Percentiles rank a stretch among this genome's conserved stretches.
These are phyloP conservation scores for Myxozyma udenii DNA, from an alignment of 805 yeast genomes.

Conservation along the genomic window DNA sequence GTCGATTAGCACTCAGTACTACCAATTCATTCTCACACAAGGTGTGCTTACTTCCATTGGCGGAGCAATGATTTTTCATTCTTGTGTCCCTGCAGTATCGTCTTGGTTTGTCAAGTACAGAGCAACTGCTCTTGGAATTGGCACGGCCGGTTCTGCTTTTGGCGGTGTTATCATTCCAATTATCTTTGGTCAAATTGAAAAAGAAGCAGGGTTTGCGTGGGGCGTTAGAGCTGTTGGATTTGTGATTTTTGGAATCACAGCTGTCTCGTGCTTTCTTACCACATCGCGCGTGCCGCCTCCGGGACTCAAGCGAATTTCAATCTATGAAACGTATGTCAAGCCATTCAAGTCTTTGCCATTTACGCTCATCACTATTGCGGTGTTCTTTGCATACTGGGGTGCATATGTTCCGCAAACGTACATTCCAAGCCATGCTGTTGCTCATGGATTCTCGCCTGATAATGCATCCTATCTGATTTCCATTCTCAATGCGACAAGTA, in stretches of 20 bases:
- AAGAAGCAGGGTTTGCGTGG: slow-evolving; percentile 53
- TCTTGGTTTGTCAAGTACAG: slow-evolving; percentile 47
- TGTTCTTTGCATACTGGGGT: slow-evolving; percentile 35
- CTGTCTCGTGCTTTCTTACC: slow-evolving; percentile 31
- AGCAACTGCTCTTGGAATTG: slow-evolving; percentile 47
- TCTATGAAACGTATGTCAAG: slow-evolving; percentile 12
- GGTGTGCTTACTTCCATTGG: slow-evolving; percentile 49
- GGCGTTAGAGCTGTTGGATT: slow-evolving; percentile 51
- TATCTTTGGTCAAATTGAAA: slow-evolving; percentile 44
- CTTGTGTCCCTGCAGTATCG: slow-evolving; percentile 46
- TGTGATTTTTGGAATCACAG: slow-evolving; percentile 38
- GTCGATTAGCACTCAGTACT: slow-evolving; percentile 42
- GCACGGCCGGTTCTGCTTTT: slow-evolving; percentile 50
- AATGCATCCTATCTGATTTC: slow-evolving; percentile 36
- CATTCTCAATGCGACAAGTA: slow-evolving; percentile 40
- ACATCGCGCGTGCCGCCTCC: slow-evolving; percentile 32
- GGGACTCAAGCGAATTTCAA: slow-evolving; percentile 11
- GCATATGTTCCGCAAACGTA: slow-evolving; percentile 37
- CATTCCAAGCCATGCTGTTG: slow-evolving; percentile 35
- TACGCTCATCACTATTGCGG: slow-evolving; percentile 31
- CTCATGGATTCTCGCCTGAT: slow-evolving; percentile 24
- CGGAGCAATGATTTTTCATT: slow-evolving; percentile 44
- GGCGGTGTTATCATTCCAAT: slow-evolving; percentile 53
- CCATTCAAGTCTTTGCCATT: slow-evolving; percentile 34
- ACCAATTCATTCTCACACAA: slow-evolving; percentile 55